These are phyloP conservation scores for Colletotrichum musicola DNA, from an alignment of 2,329 filamentous ascomycete species.

Conservation along the genomic window DNA sequence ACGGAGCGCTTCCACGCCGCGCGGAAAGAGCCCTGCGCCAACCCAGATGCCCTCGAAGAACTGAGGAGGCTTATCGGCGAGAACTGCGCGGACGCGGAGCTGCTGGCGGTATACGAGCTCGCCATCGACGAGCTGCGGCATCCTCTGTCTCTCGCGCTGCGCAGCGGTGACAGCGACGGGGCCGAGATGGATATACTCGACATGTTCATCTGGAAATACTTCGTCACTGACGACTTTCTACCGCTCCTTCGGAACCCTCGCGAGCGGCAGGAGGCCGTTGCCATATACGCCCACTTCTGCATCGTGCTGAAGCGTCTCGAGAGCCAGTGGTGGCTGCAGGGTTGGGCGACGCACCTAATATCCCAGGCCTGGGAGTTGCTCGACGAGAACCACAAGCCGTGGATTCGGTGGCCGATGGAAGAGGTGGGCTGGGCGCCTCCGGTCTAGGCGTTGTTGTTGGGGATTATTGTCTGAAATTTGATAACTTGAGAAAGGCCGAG, in stretches of 20 bases:
- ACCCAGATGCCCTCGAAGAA: slow-evolving; percentile 33
- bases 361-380: slow-evolving; percentile 47
- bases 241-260: slow-evolving; percentile 46
- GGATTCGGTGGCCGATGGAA: slow-evolving; percentile 47
- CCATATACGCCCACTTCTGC: slow-evolving; percentile 52
- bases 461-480: neutral
- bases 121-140: slow-evolving; percentile 39
- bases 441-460: neutral
- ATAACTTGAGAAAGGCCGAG: neutral
- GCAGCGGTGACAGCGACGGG: slow-evolving; percentile 2
- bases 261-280: slow-evolving; percentile 46
- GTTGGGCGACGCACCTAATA: slow-evolving; percentile 51
- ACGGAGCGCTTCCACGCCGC: slow-evolving; percentile 41
- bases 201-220: slow-evolving; percentile 56
- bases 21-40: slow-evolving; percentile 5
- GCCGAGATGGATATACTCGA: slow-evolving; percentile 50
- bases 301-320: slow-evolving; percentile 48
- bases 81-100: slow-evolving; percentile 35
- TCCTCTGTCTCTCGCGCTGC: slow-evolving; percentile 29
- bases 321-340: slow-evolving; percentile 53
- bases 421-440: slow-evolving; percentile 41
- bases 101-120: slow-evolving; percentile 37
- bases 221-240: slow-evolving; percentile 50
- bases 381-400: slow-evolving; percentile 51
- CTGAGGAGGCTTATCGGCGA: slow-evolving; percentile 39